These are phyloP conservation scores for Larix kaempferi DNA, from an alignment of 75 land plant species.

Conservation along the genomic window DNA sequence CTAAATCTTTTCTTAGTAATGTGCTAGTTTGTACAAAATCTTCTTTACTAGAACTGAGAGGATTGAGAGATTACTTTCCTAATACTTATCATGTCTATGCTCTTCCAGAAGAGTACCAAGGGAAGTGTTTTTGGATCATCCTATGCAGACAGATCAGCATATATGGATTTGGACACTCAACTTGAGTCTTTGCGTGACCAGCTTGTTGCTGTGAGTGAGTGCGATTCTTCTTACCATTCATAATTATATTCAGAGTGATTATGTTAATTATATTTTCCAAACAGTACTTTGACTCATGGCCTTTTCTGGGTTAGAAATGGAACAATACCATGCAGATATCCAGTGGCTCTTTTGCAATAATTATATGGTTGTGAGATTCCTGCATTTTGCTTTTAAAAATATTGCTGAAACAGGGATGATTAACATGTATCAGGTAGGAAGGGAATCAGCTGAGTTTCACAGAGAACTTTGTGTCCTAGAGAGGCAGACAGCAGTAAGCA, in stretches of 20 bases:
- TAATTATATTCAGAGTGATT: not conserved
- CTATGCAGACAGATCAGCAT: not conserved
- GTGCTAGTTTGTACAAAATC: not conserved
- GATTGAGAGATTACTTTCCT: not conserved
- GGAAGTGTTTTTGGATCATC: not conserved
- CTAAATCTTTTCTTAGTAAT: not conserved
- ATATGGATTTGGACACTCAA: conserved; percentile 4
- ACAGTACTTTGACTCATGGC: not conserved
- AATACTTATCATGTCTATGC: not conserved
- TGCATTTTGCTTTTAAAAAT: not conserved
- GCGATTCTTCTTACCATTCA: not conserved
- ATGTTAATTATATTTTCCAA: not conserved
- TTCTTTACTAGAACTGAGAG: not conserved
- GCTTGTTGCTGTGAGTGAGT: conserved; percentile 5
- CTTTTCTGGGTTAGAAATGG: not conserved
- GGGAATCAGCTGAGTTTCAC: conserved; percentile 2
- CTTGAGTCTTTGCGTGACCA: conserved; percentile 1
- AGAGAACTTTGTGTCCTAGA: not conserved
- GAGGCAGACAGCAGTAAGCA: not conserved
- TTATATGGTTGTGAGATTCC: not conserved
- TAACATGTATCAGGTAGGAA: conserved; percentile 8
- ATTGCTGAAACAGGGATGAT: not conserved
- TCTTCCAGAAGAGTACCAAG: conserved; percentile 2
- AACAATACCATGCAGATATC: not conserved
- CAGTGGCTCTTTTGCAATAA: not conserved